These are phyloP conservation scores for Stephanodiscus triporus DNA, from an alignment of 108 stramenopile species.

Conservation along the genomic window DNA sequence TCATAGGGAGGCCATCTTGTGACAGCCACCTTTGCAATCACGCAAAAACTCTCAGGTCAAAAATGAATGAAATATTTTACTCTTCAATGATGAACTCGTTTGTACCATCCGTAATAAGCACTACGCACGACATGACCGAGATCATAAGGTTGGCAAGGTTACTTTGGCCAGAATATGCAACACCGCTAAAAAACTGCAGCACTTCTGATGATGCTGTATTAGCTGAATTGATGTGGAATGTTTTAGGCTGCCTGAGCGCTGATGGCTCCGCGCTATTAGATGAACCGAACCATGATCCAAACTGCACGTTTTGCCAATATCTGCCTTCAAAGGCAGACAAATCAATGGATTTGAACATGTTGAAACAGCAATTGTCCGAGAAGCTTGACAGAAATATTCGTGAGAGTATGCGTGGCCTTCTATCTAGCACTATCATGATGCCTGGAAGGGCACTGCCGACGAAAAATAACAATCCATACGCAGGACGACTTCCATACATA, in stretches of 20 bases:
- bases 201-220: background rate
- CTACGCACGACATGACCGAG: slow-evolving; percentile 64
- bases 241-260: slow-evolving; percentile 11
- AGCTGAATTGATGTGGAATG: slow-evolving; percentile 15
- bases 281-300: background rate
- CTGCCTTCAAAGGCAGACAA: background rate
- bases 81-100: slow-evolving; percentile 62
- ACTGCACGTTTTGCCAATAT: slow-evolving; percentile 24
- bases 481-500: slow-evolving; percentile 53
- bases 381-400: slow-evolving; percentile 42
- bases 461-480: slow-evolving; percentile 18
- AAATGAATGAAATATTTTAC: slow-evolving; percentile 29
- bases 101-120: slow-evolving; percentile 50
- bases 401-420: slow-evolving; percentile 31
- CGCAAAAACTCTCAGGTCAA: background rate
- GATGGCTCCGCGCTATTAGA: background rate
- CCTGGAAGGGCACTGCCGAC: slow-evolving; percentile 29
- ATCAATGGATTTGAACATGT: slow-evolving; percentile 6
- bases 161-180: slow-evolving; percentile 63
- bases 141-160: slow-evolving; percentile 56
- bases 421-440: slow-evolving; percentile 40
- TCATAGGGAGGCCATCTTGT: slow-evolving; percentile 18
- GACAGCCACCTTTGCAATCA: slow-evolving; percentile 13
- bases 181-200: slow-evolving; percentile 31
- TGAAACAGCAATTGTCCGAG: slow-evolving; percentile 26